Evolutionary conservation across 306 rosid species (phyloP).

Genomic region (Hippophae tibetana): DNA sequence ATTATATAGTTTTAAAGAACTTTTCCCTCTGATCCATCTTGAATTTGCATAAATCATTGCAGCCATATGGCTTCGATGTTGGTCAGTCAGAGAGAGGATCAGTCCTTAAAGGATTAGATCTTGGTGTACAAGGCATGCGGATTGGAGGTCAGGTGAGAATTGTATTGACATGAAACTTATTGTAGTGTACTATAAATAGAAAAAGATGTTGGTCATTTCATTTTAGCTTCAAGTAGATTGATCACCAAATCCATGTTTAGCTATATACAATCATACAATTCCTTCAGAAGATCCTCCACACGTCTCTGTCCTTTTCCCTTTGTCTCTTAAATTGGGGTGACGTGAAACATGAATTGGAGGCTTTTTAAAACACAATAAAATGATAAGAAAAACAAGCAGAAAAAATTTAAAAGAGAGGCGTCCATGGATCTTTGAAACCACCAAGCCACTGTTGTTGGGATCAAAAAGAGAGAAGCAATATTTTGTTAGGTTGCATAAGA

Average conservation of each 20-base stretch:
- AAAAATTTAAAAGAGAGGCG: too few species aligned
- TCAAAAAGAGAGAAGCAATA: too few species aligned
- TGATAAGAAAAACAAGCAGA: too few species aligned
- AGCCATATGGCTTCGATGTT: constrained; percentile 95
- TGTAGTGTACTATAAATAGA: not conserved
- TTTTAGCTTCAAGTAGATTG: constrained; percentile 6
- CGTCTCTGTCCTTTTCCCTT: not conserved
- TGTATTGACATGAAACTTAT: constrained; percentile 7
- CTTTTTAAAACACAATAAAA: constrained; percentile 3
- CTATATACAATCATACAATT: too few species aligned
- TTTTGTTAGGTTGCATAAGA: too few species aligned
- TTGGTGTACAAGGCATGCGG: constrained; percentile 87
- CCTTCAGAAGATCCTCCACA: too few species aligned
- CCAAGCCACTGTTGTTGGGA: too few species aligned
- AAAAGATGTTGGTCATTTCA: not conserved
- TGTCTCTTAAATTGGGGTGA: constrained; percentile 9
- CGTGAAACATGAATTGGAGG: constrained; percentile 3
- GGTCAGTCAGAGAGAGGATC: constrained; percentile 85
- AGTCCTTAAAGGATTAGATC: constrained; percentile 82
- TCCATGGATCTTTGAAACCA: too few species aligned
- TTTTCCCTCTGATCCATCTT: constrained; percentile 13
- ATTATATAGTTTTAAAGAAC: constrained; percentile 4
- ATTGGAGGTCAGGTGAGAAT: constrained; percentile 89
- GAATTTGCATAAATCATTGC: constrained; percentile 38
- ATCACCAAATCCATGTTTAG: too few species aligned